Conservation (phyloP, 768 basidiomycete species). For the Butyriboletus loyo region DNA sequence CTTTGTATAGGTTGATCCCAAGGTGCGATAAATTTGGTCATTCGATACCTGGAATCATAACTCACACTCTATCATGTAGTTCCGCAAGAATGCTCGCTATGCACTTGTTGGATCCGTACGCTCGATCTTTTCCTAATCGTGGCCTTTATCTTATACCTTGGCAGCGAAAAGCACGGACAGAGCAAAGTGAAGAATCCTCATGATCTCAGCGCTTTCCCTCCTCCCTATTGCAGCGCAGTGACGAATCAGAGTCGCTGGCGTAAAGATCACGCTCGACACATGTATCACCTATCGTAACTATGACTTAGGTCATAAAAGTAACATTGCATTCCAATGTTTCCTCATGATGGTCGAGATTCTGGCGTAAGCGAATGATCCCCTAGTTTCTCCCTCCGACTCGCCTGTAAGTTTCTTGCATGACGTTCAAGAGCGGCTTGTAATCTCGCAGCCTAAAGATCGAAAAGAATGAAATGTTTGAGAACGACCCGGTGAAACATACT, state of each 20-base stretch:
- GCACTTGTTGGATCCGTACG: constrained; percentile 75
- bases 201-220: constrained; percentile 11
- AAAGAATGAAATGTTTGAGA: neutral
- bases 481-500: constrained; percentile 39
- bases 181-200: constrained; percentile 51
- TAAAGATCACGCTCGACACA: constrained; percentile 14
- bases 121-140: constrained; percentile 1
- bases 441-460: constrained; percentile 55
- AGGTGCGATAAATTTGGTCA: constrained; percentile 44
- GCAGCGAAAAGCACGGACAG: constrained; percentile 66
- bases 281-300: constrained; percentile 23
- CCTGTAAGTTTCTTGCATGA: constrained; percentile 31
- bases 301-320: constrained; percentile 13
- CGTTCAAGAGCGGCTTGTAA: constrained; percentile 63
- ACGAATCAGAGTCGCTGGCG: constrained; percentile 1
- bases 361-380: constrained; percentile 21
- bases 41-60: neutral
- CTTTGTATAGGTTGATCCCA: constrained; percentile 65
- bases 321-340: constrained; percentile 3
- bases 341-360: constrained; percentile 10
- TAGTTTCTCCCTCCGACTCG: constrained; percentile 24
- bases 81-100: constrained; percentile 78
- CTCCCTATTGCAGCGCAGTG: neutral
- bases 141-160: neutral
- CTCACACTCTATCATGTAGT: constrained; percentile 41